Conservation (phyloP, 805 yeast genomes). For the Myxozyma mucilagina region DNA sequence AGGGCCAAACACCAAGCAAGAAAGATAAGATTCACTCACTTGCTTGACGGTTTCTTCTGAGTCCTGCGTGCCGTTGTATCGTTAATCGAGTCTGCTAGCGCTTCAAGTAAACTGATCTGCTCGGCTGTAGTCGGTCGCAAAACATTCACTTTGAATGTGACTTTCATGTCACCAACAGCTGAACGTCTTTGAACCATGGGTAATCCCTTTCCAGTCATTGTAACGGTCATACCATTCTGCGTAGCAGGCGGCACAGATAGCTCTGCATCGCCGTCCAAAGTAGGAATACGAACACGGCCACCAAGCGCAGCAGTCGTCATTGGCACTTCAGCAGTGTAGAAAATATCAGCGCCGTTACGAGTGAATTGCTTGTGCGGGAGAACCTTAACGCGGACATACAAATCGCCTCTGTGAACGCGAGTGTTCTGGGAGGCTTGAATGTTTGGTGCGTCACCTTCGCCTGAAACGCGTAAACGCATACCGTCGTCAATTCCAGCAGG, state of each 20-base stretch:
- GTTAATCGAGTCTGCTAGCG: conserved; percentile 85
- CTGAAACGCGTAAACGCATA: conserved; percentile 75
- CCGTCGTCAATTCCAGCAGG: conserved; percentile 92
- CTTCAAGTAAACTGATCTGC: conserved; percentile 86
- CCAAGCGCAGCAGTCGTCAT: conserved; percentile 97
- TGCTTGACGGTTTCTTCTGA: background rate
- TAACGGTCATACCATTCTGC: conserved; percentile 68
- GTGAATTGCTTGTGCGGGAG: conserved; percentile 69
- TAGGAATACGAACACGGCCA: conserved; percentile 87
- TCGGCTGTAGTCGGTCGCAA: conserved; percentile 76
- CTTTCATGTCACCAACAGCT: conserved; percentile 73
- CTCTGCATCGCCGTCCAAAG: conserved; percentile 78
- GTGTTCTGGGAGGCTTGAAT: conserved; percentile 67
- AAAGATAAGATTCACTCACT: no score
- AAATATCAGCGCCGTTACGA: conserved; percentile 65
- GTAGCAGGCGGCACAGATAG: conserved; percentile 83
- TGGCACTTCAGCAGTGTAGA: conserved; percentile 67
- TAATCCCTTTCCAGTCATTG: conserved; percentile 84
- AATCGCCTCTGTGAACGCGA: conserved; percentile 76
- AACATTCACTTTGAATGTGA: conserved; percentile 68
- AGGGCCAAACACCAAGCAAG: no score
- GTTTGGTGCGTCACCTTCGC: conserved; percentile 78
- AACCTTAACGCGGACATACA: conserved; percentile 78
- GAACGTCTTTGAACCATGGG: conserved; percentile 56
- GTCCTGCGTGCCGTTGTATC: conserved; percentile 62